A percentile compares a stretch with the other conserved stretches of the same genome.
Conservation (phyloP, 441 rosid genomes). For the Syzygium syzygioides region DNA sequence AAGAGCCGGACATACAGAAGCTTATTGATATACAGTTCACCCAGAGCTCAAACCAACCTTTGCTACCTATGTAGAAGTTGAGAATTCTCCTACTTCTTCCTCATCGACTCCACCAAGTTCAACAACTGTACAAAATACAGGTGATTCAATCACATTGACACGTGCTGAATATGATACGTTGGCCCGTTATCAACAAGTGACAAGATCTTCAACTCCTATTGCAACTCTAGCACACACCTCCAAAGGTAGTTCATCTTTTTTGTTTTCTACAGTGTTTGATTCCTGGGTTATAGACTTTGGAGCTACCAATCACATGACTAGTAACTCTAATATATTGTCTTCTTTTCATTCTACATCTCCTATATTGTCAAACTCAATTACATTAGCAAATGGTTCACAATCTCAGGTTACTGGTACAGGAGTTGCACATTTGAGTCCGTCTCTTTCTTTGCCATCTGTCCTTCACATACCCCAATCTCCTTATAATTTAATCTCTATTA, state of each 20-base stretch:
- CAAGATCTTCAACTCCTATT: background rate
- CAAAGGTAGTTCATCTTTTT: background rate
- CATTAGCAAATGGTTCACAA: background rate
- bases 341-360: background rate
- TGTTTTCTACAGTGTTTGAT: rapidly evolving
- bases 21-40: background rate
- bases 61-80: background rate
- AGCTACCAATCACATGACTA: background rate
- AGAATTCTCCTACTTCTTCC: background rate
- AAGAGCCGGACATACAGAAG: background rate
- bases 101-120: background rate
- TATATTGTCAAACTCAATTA: background rate
- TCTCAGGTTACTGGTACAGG: background rate
- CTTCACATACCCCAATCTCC: too few species aligned
- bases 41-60: background rate
- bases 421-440: background rate
- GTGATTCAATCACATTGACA: background rate
- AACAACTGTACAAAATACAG: background rate
- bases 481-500: too few species aligned
- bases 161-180: background rate
- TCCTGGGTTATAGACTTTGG: background rate
- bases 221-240: background rate
- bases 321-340: background rate
- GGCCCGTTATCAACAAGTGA: background rate
- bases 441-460: background rate